Evolutionary conservation across 352 stramenopile genomes (phyloP).

Genomic region (Phytophthora agathidicida): DNA sequence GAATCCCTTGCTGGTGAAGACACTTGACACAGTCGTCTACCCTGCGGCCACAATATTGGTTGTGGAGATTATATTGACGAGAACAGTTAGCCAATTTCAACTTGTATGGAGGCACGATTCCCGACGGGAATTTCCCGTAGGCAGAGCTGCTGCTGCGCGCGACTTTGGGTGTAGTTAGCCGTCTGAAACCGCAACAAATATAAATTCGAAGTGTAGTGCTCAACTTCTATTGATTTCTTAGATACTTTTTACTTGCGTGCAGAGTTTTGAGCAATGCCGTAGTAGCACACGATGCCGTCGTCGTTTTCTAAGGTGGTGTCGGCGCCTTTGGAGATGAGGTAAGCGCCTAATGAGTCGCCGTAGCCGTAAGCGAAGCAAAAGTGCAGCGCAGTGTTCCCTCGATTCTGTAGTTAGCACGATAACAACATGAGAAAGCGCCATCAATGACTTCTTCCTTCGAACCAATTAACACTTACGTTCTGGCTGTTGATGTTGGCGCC

Average conservation of each 20-base stretch:
- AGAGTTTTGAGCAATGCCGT: conserved; percentile 53
- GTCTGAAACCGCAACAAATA: too few relatives aligned
- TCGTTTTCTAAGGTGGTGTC: conserved; percentile 75
- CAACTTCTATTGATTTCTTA: conserved; percentile 3
- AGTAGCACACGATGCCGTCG: conserved; percentile 68
- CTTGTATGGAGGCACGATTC: neutral
- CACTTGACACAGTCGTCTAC: too few relatives aligned
- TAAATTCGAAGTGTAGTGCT: too few relatives aligned
- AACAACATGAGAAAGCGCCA: too few relatives aligned
- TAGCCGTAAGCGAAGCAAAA: conserved; percentile 93
- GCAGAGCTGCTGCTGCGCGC: too few relatives aligned
- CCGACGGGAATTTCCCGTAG: too few relatives aligned
- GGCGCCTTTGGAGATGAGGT: conserved; percentile 90
- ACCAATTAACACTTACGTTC: conserved; percentile 72
- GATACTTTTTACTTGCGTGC: conserved; percentile 36
- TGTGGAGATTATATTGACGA: neutral
- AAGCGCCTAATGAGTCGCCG: conserved; percentile 84
- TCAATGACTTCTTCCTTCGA: too few relatives aligned
- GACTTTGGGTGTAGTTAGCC: too few relatives aligned
- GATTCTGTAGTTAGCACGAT: conserved; percentile 50
- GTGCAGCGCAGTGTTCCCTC: conserved; percentile 90
- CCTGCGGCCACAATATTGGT: too few relatives aligned
- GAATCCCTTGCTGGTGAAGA: too few relatives aligned
- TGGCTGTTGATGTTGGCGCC: conserved; percentile 89
- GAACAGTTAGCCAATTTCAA: neutral